Evolutionary conservation across 2,329 filamentous ascomycete genomes (phyloP), one percentile per base, ranked within the genome.

Genomic region (Albophoma yamanashiensis): DNA sequence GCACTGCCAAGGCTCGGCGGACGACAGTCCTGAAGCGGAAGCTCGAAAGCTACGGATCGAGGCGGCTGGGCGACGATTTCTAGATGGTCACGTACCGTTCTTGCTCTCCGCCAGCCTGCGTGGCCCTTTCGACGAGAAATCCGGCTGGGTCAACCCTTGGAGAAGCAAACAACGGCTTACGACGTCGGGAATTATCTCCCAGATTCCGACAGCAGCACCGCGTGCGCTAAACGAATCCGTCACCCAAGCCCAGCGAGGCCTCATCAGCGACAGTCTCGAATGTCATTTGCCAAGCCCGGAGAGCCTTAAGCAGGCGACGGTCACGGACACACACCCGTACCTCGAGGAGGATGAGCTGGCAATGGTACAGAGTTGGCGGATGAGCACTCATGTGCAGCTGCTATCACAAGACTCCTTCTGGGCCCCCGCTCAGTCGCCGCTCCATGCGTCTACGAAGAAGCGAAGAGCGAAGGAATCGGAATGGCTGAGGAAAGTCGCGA

Each of bases 21-120:
- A 84, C 56, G 81, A 84, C 40, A 68, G 81, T 63, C 71, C 78
- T 15, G 70, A 68, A 25, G 71, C 80, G 4, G 74, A 74, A 39
- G 70, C 76, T 3, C 77, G 81, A 68, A 78, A 77, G 34, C 70
- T 75, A 27, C 78, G 83, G 61, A 84, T 86, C 61, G 85, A 89
- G 68, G 71, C 76, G 0, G 80, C 86, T 15, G 87, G 83, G 1
- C 73, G 78, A 39, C 77, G 78, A 40, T 89, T 82, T 65, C 73
- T 89, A 43, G 72, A 76, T 8, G 88, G 87, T 0, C 73, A 78
- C 38, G 68, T 77, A 2, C 79, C 87, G 0, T 67, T 81, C 31
- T 76, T 92, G 3, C 69, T 86, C 3, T 87, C 88, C 15, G 82
- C 87, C 8, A 71, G 74, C 7, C 74, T 90, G 3, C 78, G 74